These are phyloP conservation scores for Casuarina glauca DNA, from an alignment of 306 rosid species.

Conservation along the genomic window DNA sequence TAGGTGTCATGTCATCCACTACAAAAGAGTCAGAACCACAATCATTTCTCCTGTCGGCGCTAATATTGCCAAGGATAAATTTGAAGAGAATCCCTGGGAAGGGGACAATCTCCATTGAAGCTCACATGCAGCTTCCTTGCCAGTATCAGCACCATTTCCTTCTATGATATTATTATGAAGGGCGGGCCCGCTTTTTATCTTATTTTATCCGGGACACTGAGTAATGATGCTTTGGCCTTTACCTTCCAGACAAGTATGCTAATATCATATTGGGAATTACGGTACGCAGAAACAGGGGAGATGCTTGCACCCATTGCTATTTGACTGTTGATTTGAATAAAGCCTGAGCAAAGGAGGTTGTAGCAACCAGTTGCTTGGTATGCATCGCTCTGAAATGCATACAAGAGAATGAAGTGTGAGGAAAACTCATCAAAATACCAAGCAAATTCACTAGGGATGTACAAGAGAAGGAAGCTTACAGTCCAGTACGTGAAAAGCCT, in stretches of 20 bases:
- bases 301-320: slow-evolving; percentile 99
- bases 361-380: slow-evolving; percentile 99
- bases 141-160: slow-evolving; percentile 17
- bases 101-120: slow-evolving; percentile 10
- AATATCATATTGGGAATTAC: slow-evolving; percentile 83
- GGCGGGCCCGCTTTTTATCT: not conserved
- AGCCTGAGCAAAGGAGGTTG: slow-evolving; percentile 98
- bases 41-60: slow-evolving; percentile 17
- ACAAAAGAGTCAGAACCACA: slow-evolving; percentile 28
- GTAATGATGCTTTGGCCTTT: slow-evolving; percentile 28
- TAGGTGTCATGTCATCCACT: no score
- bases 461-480: slow-evolving; percentile 42
- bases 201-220: not conserved
- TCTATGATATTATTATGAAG: not conserved
- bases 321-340: slow-evolving; percentile 81
- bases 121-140: slow-evolving; percentile 5
- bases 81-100: not conserved
- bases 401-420: not conserved
- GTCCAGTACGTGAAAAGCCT: slow-evolving; percentile 99
- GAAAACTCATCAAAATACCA: not conserved
- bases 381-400: slow-evolving; percentile 79
- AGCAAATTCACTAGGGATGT: slow-evolving; percentile 2
- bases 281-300: slow-evolving; percentile 65
- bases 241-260: slow-evolving; percentile 98
- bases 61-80: slow-evolving; percentile 9